Conservation (phyloP, 1,139 yeast species). For the Yamadazyma sp. region DNA sequence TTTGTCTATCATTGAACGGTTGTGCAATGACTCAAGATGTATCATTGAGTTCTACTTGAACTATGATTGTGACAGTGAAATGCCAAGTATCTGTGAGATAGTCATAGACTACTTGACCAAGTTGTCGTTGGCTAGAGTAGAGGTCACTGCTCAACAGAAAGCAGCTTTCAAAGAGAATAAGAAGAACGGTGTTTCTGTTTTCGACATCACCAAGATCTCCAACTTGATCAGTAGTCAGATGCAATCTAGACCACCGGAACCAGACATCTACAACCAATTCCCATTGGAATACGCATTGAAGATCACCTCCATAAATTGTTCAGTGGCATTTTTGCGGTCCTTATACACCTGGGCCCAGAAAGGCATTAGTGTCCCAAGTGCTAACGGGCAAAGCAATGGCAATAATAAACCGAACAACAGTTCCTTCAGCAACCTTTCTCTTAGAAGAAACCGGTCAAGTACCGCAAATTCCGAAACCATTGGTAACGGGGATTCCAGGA, state of each 20-base stretch:
- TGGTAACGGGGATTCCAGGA: constrained; percentile 29
- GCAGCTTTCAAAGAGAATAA: constrained; percentile 63
- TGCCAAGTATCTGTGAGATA: constrained; percentile 85
- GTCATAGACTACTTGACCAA: constrained; percentile 76
- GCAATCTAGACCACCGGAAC: constrained; percentile 60
- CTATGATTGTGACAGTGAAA: constrained; percentile 86
- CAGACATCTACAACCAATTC: constrained; percentile 53
- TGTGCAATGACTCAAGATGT: constrained; percentile 87
- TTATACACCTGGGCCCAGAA: constrained; percentile 87
- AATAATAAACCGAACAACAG: constrained; percentile 4
- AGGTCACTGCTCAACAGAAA: constrained; percentile 68
- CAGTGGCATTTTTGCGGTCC: constrained; percentile 81
- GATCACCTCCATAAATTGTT: constrained; percentile 74
- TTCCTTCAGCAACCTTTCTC: constrained; percentile 21
- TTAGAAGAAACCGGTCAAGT: constrained; percentile 38
- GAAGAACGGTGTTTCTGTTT: constrained; percentile 65
- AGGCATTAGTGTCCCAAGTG: constrained; percentile 37
- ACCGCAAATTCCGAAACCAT: constrained; percentile 41
- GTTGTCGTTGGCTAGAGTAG: constrained; percentile 70
- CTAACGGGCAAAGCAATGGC: constrained; percentile 6
- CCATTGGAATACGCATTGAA: constrained; percentile 85
- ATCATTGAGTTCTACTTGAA: constrained; percentile 90
- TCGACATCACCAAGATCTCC: constrained; percentile 72
- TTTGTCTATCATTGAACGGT: constrained; percentile 70
- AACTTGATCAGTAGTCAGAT: constrained; percentile 71